Conservation (phyloP, 2,329 filamentous ascomycete species). For the Xylariaceae sp. region DNA sequence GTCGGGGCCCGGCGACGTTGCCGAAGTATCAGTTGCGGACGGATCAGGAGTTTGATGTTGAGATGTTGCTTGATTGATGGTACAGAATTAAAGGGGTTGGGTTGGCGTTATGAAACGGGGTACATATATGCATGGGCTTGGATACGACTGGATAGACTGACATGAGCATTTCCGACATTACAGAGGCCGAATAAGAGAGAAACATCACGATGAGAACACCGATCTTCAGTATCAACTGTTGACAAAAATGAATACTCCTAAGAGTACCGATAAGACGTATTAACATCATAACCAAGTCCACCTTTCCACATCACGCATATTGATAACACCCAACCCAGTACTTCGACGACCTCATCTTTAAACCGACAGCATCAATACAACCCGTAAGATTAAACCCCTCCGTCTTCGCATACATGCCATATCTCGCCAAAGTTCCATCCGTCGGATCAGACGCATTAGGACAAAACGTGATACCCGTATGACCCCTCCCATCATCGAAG, state of each 20-base stretch:
- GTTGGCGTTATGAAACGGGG: not conserved
- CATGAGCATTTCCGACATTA: not conserved
- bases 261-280: too few species aligned
- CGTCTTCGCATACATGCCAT: slow-evolving; percentile 28
- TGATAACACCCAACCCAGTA: slow-evolving; percentile 36
- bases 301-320: too few species aligned
- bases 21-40: slow-evolving; percentile 42
- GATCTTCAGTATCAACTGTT: slow-evolving; percentile 1
- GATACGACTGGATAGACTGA: not conserved
- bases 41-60: slow-evolving; percentile 39
- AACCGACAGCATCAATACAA: slow-evolving; percentile 33
- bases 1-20: slow-evolving; percentile 54
- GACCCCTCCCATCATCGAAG: slow-evolving; percentile 29
- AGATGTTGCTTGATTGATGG: slow-evolving; percentile 40
- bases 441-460: slow-evolving; percentile 9
- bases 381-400: slow-evolving; percentile 25
- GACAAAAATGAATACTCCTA: not conserved
- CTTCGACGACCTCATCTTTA: slow-evolving; percentile 29
- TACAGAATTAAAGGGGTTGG: slow-evolving; percentile 12
- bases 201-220: not conserved
- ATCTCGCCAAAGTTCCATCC: slow-evolving; percentile 21
- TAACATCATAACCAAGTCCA: too few species aligned
- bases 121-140: not conserved
- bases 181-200: not conserved
- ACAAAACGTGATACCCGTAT: slow-evolving; percentile 28